A percentile compares a stretch with the other conserved stretches of the same genome.
Evolutionary conservation across 345 rosid genomes (phyloP).

Genomic region (Eucalyptus virginea): DNA sequence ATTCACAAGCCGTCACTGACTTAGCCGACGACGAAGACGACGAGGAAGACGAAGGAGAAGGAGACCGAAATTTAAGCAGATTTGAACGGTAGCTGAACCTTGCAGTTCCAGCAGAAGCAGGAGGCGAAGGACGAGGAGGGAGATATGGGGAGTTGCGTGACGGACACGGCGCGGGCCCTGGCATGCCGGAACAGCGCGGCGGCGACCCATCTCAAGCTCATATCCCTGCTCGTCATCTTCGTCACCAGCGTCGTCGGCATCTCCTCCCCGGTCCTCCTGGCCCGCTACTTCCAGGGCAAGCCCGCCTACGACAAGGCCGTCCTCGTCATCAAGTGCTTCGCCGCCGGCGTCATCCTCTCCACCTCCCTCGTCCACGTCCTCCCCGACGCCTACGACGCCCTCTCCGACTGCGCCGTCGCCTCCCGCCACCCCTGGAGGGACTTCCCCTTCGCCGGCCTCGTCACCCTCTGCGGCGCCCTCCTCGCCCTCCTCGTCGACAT

Average conservation of each 20-base stretch:
- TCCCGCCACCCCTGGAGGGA: constrained; percentile 80
- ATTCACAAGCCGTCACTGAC: background rate
- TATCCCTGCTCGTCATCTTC: constrained; percentile 54
- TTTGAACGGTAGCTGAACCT: background rate
- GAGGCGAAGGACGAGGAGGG: background rate
- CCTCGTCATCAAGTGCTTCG: constrained; percentile 77
- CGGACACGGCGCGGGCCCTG: constrained; percentile 36
- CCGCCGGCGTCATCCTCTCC: constrained; percentile 93
- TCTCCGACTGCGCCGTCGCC: constrained; percentile 66
- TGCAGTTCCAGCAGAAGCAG: background rate
- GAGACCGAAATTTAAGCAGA: background rate
- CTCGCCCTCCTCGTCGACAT: constrained; percentile 69
- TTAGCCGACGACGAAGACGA: background rate
- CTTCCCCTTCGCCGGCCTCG: constrained; percentile 80
- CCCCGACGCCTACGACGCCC: constrained; percentile 73
- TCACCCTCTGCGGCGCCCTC: constrained; percentile 58
- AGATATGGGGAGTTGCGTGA: constrained; percentile 34
- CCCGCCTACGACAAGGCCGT: constrained; percentile 67
- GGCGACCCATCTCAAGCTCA: constrained; percentile 59
- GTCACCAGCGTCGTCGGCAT: constrained; percentile 66
- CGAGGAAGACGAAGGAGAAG: background rate
- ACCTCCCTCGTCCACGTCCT: constrained; percentile 91
- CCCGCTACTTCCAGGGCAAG: constrained; percentile 68
- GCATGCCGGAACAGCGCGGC: constrained; percentile 53
- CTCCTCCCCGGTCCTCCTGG: constrained; percentile 54